Evolutionary conservation across 805 yeast genomes (phyloP).

Genomic region (Candida sphagnicola): DNA sequence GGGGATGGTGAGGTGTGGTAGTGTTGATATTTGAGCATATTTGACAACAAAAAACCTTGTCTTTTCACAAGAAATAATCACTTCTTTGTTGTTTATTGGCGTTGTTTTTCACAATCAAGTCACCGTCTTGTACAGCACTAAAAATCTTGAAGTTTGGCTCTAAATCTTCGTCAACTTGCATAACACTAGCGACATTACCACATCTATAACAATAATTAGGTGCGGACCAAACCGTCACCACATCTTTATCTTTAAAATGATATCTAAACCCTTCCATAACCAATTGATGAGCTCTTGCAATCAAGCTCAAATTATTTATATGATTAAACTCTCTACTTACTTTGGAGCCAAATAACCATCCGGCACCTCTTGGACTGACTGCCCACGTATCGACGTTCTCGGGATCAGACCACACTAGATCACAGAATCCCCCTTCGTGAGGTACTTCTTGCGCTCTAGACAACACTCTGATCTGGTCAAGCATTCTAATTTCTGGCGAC

Average conservation of each 20-base stretch:
- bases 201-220: constrained; percentile 97
- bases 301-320: constrained; percentile 80
- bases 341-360: constrained; percentile 93
- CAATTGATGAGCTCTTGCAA: constrained; percentile 95
- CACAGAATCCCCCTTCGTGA: constrained; percentile 98
- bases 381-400: constrained; percentile 99
- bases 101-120: constrained; percentile 35
- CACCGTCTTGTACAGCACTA: constrained; percentile 91
- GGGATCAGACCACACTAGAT: constrained; percentile 96
- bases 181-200: constrained; percentile 97
- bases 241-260: constrained; percentile 94
- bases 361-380: constrained; percentile 96
- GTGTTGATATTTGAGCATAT: no score
- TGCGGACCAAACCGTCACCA: constrained; percentile 97
- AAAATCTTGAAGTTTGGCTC: constrained; percentile 91
- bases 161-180: constrained; percentile 86
- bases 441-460: constrained; percentile 98
- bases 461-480: constrained; percentile 91
- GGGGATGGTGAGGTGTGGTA: no score
- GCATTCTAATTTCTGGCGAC: constrained; percentile 95
- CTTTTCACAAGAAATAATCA: constrained; percentile 39
- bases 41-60: no score
- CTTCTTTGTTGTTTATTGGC: constrained; percentile 40
- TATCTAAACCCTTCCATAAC: constrained; percentile 98
- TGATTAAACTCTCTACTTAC: constrained; percentile 96